Percentiles rank a stretch among this genome's conserved stretches.
These are phyloP conservation scores for Starmerella sp. DNA, from an alignment of 805 yeast genomes.

Conservation along the genomic window DNA sequence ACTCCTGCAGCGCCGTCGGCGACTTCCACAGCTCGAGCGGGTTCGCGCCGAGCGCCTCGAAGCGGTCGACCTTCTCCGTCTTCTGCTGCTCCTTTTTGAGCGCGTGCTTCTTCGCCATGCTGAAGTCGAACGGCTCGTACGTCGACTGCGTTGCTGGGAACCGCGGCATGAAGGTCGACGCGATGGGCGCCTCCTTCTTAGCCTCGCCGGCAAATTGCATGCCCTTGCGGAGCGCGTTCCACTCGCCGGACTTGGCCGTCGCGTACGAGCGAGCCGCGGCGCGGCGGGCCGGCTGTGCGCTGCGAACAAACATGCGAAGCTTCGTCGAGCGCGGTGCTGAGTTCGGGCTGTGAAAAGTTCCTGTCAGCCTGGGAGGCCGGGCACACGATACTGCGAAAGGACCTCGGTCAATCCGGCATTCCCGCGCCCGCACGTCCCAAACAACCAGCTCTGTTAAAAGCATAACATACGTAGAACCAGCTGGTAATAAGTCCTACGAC, in stretches of 20 bases:
- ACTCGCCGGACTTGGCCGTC: neutral
- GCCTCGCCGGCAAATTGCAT: slow-evolving; percentile 4
- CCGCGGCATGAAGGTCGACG: slow-evolving; percentile 20
- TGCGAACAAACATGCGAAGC: neutral
- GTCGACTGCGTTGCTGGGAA: slow-evolving; percentile 40
- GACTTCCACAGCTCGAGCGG: slow-evolving; percentile 62
- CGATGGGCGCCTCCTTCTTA: slow-evolving; percentile 8
- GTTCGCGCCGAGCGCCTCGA: slow-evolving; percentile 29
- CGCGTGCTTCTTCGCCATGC: slow-evolving; percentile 43
- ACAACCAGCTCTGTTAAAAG: no score
- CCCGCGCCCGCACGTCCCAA: neutral
- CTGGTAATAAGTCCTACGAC: no score
- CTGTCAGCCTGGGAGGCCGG: neutral
- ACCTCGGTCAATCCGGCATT: neutral
- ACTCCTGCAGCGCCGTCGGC: slow-evolving; percentile 58
- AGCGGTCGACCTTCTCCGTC: slow-evolving; percentile 15
- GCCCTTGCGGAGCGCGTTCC: neutral
- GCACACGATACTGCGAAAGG: neutral
- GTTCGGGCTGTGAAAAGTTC: neutral
- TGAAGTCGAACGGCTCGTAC: slow-evolving; percentile 74
- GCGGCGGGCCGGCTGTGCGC: neutral
- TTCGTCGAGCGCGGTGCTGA: no score
- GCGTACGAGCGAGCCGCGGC: neutral
- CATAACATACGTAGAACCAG: no score
- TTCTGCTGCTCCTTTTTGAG: slow-evolving; percentile 31